Base-by-base conservation (phyloP, 345 rosid species). In the Rhizophora mangle region DNA sequence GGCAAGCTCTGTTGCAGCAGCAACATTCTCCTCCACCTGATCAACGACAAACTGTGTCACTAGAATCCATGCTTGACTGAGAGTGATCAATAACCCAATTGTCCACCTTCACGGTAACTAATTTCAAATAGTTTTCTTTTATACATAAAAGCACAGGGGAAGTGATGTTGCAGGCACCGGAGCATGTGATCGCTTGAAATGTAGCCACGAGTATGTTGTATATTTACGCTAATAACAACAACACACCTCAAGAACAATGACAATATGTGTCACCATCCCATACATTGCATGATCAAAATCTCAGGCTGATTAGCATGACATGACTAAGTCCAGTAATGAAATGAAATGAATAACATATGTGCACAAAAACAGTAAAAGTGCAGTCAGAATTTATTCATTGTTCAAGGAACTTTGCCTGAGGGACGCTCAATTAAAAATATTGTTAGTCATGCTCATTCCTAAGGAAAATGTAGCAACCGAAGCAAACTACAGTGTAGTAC, bases 11-110 rank as follows among this genome's bases (percentile, higher is more conserved):
- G 68, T 57, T 2, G 89, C 85, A 56, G 93, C 96, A n/a, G 82
- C 82, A 57, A 78, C 88, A 73, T 93, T 93, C 77, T 88, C 89
- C 80, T 79, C 76, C 2, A 90, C 98, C 98, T 93, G 81, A 49
- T 22, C 52, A 68, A 55, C 24, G 39, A 37, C 22, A 29, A 1
- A 8, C 4, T 29, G n/a, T 21, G 19, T 68, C 52, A 56, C 15
- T 24, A 39, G n/a, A 56, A 31, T 49, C 13, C 43, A 64, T 39
- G 29, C 47, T 47, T 8, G 9, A 24, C 22, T 10, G 60, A 2
- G 15, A 22, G 0, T 13, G 16, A 11, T 43, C 49, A 43, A 43
- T 11, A 43, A 3, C 4, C 47, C 4, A 13, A 43, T 3, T 13
- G 49, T 13, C 49, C 49, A 43, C 1, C 15, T 43, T 43, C 16